Conservation (phyloP, 2,329 filamentous ascomycete genomes). For the Neonectria faginata region DNA sequence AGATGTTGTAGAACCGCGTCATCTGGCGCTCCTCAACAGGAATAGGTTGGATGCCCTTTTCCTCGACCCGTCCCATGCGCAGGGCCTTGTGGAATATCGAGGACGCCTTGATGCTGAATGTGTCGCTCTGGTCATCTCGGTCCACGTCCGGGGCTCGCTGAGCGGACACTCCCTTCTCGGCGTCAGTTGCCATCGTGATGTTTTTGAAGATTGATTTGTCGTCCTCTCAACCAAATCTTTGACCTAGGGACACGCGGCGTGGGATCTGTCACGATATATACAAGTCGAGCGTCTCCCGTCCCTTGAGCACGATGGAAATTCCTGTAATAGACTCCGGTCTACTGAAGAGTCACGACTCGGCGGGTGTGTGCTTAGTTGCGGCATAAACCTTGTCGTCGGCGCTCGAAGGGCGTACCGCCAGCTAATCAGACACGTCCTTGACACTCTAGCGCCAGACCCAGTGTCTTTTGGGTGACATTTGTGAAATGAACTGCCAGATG, state of each 20-base stretch:
- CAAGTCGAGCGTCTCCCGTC: conserved; percentile 23
- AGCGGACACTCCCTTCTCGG: conserved; percentile 34
- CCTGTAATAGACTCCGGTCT: conserved; percentile 28
- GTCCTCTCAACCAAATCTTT: background rate
- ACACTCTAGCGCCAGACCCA: conserved; percentile 8
- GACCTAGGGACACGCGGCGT: background rate
- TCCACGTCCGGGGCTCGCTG: conserved; percentile 32
- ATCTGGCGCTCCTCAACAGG: conserved; percentile 56
- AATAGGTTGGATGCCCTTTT: conserved; percentile 58
- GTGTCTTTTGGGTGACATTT: background rate
- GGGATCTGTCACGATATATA: conserved; percentile 16
- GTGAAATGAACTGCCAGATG: conserved; percentile 17
- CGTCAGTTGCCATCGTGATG: conserved; percentile 29
- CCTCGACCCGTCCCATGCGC: conserved; percentile 56
- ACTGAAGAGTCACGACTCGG: conserved; percentile 35
- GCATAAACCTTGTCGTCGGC: conserved; percentile 40
- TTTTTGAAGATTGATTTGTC: background rate
- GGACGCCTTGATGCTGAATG: conserved; percentile 43
- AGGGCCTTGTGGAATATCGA: conserved; percentile 49
- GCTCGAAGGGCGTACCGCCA: conserved; percentile 13
- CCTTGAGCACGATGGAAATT: conserved; percentile 24
- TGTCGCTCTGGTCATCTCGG: conserved; percentile 45
- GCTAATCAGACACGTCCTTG: conserved; percentile 14
- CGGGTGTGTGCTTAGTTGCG: conserved; percentile 32
- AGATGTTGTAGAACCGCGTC: conserved; percentile 57